A percentile compares a stretch with the other conserved stretches of the same genome.
Evolutionary conservation across 2,329 filamentous ascomycete species (phyloP).

Genomic region (Cadophora luteo-olivacea): DNA sequence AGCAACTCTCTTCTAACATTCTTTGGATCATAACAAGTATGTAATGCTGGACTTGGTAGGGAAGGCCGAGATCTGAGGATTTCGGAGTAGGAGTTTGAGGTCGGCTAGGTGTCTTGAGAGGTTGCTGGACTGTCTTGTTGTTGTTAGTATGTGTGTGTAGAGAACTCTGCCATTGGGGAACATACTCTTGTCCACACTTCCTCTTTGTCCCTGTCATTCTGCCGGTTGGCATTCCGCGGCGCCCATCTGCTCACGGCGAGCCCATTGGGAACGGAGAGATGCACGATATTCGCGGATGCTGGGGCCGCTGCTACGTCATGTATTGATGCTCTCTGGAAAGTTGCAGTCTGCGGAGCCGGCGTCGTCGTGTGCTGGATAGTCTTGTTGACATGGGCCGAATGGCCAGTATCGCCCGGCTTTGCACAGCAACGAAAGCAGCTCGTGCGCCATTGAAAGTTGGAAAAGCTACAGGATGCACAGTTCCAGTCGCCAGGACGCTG

Average conservation of each 20-base stretch:
- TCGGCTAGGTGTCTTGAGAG: constrained; percentile 6
- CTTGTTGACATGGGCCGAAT: background rate
- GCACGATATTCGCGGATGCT: background rate
- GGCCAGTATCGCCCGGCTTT: constrained; percentile 59
- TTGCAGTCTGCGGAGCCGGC: background rate
- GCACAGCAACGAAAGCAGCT: constrained; percentile 30
- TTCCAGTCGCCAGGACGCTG: constrained; percentile 29
- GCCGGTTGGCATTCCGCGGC: constrained; percentile 31
- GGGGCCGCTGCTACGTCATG: background rate
- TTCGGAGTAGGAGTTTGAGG: constrained; percentile 11
- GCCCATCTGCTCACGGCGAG: constrained; percentile 40
- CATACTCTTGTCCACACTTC: constrained; percentile 39
- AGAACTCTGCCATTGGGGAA: background rate
- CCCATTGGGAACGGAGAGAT: constrained; percentile 18
- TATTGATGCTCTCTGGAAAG: background rate
- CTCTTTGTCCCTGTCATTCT: constrained; percentile 6
- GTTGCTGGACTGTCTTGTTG: constrained; percentile 17
- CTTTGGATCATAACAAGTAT: constrained; percentile 43
- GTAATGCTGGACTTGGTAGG: constrained; percentile 46
- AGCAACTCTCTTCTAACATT: constrained; percentile 44
- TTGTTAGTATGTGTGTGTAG: background rate
- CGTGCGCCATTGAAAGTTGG: constrained; percentile 32
- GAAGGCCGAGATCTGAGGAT: constrained; percentile 39
- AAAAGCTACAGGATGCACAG: constrained; percentile 33
- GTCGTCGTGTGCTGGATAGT: background rate